phyloP scores from a whole-genome alignment of 2,329 filamentous ascomycete genomes.

The Curvularia eragrostidis region DNA sequence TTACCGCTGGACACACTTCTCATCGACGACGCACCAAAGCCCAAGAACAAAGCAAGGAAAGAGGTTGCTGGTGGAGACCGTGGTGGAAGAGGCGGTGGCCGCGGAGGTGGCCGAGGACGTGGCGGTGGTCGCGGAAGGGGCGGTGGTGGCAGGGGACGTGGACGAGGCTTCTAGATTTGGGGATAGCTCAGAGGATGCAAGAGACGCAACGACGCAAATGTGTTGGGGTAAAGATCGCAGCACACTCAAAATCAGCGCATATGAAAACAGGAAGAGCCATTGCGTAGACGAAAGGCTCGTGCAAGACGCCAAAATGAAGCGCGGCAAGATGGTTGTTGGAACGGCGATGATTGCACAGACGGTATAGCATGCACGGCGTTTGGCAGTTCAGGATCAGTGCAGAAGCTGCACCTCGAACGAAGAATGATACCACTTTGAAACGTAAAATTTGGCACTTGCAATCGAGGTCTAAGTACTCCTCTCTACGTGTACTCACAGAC shows the following conservation, averaged over 20 bases:
- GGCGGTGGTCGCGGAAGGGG: constrained; percentile 51
- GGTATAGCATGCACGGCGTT: constrained; percentile 30
- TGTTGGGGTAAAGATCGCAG: constrained; percentile 9
- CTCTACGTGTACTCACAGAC: constrained; percentile 4
- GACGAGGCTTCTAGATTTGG: constrained; percentile 40
- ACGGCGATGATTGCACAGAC: constrained; percentile 16
- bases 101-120: constrained; percentile 53
- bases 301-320: constrained; percentile 28
- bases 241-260: constrained; percentile 6
- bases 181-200: constrained; percentile 9
- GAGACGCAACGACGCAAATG: constrained; percentile 5
- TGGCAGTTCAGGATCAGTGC: constrained; percentile 23
- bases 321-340: constrained; percentile 24
- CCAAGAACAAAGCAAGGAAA: constrained; percentile 99
- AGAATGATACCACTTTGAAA: constrained; percentile 37
- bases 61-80: constrained; percentile 66
- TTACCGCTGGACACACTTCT: constrained; percentile 93
- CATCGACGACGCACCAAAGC: constrained; percentile 96
- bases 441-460: constrained; percentile 11
- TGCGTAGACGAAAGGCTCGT: constrained; percentile 13
- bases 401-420: constrained; percentile 27
- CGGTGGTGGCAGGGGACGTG: constrained; percentile 50
- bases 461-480: constrained; percentile 1
- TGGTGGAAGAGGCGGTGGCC: constrained; percentile 45
- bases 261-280: constrained; percentile 20